Base-by-base conservation (phyloP, 2,329 filamentous ascomycete genomes). In the Dactylella cylindrospora region DNA sequence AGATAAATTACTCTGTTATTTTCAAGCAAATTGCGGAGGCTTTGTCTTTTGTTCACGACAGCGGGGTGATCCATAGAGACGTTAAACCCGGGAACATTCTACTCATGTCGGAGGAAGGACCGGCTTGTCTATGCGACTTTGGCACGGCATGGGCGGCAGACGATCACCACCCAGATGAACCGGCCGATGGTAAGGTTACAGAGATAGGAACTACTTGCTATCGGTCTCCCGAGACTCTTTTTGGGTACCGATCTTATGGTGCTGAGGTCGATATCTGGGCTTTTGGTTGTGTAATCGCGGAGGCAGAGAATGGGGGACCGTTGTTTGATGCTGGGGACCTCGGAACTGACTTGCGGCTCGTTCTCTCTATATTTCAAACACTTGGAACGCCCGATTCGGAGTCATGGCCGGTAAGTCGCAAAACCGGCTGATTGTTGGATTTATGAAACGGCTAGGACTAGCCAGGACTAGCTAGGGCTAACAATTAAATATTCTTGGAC, bases 201-300 rank as follows among this genome's bases (percentile, higher is more conserved):
- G 94, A 98, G 71, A 87, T 98, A 20, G 93, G 93, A 28, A 97
- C 91, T 1, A 91, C 90, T 0, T 82, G 86, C 41, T 98, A 98
- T 74, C 83, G 94, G 15, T 81, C 91, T 0, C 93, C 93, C 0
- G 94, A 98, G 70, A 80, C 90, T 0, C 77, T 98, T 5, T 97
- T 98, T 71, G 93, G 90, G 0, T 79, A 90, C 71, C 82, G 79
- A 43, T 75, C 77, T 0, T 98, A 98, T 70, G 80, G 79, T 1
- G 72, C 80, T 0, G 77, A 80, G 6, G 78, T 97, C 2, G 93
- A 98, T 72, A 83, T 97, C 74, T 98, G 94, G 93, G 86, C 84
- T 3, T 80, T 86, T 0, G 93, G 94, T 0, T 85, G 85, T 65
- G 85, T 95, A 69, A 80, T 94, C 8, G 87, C 89, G 3, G 90